A percentile compares a stretch with the other conserved stretches of the same genome.
These are phyloP conservation scores for Nicotiana benthamiana DNA, from an alignment of 257 asterid genomes.

Conservation along the genomic window DNA sequence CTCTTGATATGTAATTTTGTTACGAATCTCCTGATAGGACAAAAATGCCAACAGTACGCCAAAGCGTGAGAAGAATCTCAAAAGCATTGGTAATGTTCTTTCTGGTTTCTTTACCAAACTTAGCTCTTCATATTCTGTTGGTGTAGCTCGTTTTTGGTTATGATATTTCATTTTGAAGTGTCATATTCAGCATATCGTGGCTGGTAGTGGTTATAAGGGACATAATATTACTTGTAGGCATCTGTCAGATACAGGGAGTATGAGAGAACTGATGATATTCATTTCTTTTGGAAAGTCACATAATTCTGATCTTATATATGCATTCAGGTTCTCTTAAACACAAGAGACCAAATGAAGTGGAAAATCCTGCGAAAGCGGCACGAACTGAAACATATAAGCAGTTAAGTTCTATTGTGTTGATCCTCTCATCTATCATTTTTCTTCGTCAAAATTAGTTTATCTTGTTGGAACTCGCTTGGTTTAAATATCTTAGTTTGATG, in stretches of 20 bases:
- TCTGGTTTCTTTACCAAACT: background rate
- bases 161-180: background rate
- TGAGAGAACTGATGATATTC: background rate
- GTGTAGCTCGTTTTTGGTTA: background rate
- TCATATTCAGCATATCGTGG: background rate
- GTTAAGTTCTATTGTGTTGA: constrained; percentile 39
- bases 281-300: background rate
- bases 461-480: background rate
- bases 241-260: background rate
- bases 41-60: constrained; percentile 46
- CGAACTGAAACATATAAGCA: constrained; percentile 72
- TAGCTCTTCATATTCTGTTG: background rate
- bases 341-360: constrained; percentile 75
- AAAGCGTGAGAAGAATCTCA: constrained; percentile 82
- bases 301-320: constrained; percentile 19
- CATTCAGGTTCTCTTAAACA: constrained; percentile 77
- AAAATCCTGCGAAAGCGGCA: constrained; percentile 55
- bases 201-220: background rate
- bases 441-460: background rate
- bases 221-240: background rate
- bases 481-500: background rate
- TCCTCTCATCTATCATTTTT: background rate
- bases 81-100: constrained; percentile 62
- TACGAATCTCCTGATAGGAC: constrained; percentile 43
- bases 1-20: constrained; percentile 2